Conservation (phyloP, 2,329 filamentous ascomycete species). For the Verticillium isaacii region DNA sequence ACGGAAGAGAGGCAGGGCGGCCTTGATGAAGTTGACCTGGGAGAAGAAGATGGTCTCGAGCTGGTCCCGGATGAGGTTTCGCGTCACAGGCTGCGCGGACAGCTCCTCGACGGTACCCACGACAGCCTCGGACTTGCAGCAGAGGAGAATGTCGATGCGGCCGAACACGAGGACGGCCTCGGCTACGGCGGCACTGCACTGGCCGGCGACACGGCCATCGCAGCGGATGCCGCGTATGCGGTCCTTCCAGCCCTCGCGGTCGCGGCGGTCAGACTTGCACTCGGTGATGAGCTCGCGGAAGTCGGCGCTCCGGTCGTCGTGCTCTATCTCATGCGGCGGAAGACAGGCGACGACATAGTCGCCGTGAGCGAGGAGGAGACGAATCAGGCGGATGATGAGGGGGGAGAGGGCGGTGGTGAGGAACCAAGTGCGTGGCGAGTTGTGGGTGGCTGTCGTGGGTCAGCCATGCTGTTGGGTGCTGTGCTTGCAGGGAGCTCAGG, state of each 20-base stretch:
- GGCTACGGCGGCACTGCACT: slow-evolving; percentile 81
- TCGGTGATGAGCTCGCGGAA: slow-evolving; percentile 75
- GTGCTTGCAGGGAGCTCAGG: background rate
- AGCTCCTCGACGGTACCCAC: slow-evolving; percentile 91
- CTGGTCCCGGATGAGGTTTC: slow-evolving; percentile 79
- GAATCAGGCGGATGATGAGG: slow-evolving; percentile 75
- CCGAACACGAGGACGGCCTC: slow-evolving; percentile 83
- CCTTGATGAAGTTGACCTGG: slow-evolving; percentile 93
- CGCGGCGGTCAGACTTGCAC: slow-evolving; percentile 57
- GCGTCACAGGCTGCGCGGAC: slow-evolving; percentile 64
- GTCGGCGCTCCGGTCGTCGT: slow-evolving; percentile 69
- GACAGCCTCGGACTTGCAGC: slow-evolving; percentile 83
- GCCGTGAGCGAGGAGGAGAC: slow-evolving; percentile 80
- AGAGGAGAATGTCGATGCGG: slow-evolving; percentile 83
- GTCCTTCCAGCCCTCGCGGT: slow-evolving; percentile 74
- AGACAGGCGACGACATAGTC: slow-evolving; percentile 87
- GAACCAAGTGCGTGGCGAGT: slow-evolving; percentile 85
- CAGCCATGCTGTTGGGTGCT: slow-evolving; percentile 19
- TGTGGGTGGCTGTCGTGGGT: slow-evolving; percentile 51
- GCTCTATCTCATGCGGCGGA: slow-evolving; percentile 71
- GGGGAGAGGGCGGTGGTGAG: slow-evolving; percentile 83
- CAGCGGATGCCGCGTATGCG: slow-evolving; percentile 64
- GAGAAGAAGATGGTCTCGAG: slow-evolving; percentile 96
- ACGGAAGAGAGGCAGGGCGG: slow-evolving; percentile 74
- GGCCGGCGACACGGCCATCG: slow-evolving; percentile 57